A percentile compares a stretch with the other conserved stretches of the same genome.
Conservation (phyloP, 345 rosid species). For the Ceriops decandra region DNA sequence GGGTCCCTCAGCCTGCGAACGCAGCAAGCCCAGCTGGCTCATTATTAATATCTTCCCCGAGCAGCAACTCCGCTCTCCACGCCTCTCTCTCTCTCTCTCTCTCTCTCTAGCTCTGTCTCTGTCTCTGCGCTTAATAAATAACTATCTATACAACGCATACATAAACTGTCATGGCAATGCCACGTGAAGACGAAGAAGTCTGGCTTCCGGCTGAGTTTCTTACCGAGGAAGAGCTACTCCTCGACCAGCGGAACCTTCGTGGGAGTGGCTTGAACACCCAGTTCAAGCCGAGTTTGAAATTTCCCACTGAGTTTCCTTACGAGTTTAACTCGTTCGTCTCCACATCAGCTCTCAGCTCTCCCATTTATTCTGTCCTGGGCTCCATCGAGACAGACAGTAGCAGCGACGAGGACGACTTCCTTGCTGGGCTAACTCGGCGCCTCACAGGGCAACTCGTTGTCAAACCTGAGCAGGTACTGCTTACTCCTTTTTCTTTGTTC, state of each 20-base stretch:
- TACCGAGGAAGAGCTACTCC: slow-evolving; percentile 2
- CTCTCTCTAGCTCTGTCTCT: not conserved
- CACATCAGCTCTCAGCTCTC: slow-evolving; percentile 11
- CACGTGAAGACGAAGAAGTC: not conserved
- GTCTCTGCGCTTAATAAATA: too few relatives aligned
- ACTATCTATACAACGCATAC: not conserved
- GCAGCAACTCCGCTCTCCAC: slow-evolving; percentile 14
- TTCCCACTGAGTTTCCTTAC: slow-evolving; percentile 32
- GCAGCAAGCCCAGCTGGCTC: slow-evolving; percentile 13
- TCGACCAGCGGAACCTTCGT: not conserved
- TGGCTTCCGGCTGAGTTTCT: slow-evolving; percentile 19
- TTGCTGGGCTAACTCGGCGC: slow-evolving; percentile 20
- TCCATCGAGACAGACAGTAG: slow-evolving; percentile 8
- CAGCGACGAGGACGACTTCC: slow-evolving; percentile 18
- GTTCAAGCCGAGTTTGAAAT: slow-evolving; percentile 7
- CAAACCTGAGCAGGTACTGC: slow-evolving; percentile 14
- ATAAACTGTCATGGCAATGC: not conserved
- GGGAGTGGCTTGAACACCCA: not conserved
- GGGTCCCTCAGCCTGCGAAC: slow-evolving; percentile 24
- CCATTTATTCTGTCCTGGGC: slow-evolving; percentile 6
- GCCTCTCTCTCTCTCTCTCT: not conserved
- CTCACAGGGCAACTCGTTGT: slow-evolving; percentile 22
- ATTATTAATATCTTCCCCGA: slow-evolving; percentile 17
- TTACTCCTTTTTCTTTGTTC: not conserved
- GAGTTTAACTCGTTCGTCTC: slow-evolving; percentile 22